A percentile compares a stretch with the other conserved stretches of the same genome.
Evolutionary conservation across 164 flowering plant species (phyloP).

Genomic region (Buxus sempervirens): DNA sequence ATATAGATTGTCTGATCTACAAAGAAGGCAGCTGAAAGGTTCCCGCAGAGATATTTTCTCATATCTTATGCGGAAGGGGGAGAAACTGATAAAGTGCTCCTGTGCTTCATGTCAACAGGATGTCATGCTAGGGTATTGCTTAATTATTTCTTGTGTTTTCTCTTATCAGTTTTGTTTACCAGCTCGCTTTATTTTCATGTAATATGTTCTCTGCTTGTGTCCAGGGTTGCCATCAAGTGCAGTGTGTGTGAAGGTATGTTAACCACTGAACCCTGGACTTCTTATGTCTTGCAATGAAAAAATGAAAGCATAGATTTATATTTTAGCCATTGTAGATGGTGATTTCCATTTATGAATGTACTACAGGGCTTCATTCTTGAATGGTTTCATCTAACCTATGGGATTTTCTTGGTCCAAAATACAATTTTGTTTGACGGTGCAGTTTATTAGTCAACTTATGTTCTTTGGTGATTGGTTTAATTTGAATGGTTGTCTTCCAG

Average conservation of each 20-base stretch:
- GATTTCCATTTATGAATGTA: neutral
- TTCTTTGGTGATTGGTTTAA: no score
- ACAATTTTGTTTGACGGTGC: no score
- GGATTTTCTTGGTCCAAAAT: no score
- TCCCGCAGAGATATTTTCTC: conserved; percentile 52
- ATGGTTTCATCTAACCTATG: neutral
- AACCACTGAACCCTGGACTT: neutral
- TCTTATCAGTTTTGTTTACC: neutral
- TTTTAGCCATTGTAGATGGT: neutral
- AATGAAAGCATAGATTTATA: neutral
- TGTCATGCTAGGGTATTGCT: conserved; percentile 56
- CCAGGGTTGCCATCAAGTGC: conserved; percentile 76
- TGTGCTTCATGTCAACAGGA: conserved; percentile 70
- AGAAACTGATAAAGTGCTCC: conserved; percentile 36
- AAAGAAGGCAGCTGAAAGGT: conserved; percentile 50
- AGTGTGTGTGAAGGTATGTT: conserved; percentile 72
- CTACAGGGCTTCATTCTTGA: neutral
- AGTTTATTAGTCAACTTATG: no score
- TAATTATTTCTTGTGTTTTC: neutral
- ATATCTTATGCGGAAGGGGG: conserved; percentile 57
- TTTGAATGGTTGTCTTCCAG: no score
- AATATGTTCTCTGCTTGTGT: conserved; percentile 17
- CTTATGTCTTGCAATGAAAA: neutral
- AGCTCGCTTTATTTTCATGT: conserved; percentile 12
- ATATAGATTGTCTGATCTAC: conserved; percentile 34